Evolutionary conservation across 495 filamentous ascomycete genomes (phyloP).

Genomic region (Pyrenopolyporus hunteri): DNA sequence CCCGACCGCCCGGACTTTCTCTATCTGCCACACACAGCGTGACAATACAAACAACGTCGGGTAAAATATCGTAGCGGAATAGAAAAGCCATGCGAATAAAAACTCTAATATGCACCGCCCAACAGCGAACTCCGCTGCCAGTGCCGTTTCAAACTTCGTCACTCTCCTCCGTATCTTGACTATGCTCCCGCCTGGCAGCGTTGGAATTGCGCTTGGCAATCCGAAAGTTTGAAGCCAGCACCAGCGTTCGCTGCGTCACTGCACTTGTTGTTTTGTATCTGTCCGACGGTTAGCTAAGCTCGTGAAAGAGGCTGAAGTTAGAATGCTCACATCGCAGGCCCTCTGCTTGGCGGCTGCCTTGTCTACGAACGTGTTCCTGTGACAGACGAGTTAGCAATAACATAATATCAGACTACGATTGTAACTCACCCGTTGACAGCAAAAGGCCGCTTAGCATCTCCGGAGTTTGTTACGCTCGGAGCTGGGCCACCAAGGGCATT

Average conservation of each 20-base stretch:
- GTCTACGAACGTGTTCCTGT: slow-evolving; percentile 54
- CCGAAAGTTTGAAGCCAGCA: slow-evolving; percentile 41
- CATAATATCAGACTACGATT: not conserved
- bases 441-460: slow-evolving; percentile 54
- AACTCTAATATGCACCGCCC: slow-evolving; percentile 18
- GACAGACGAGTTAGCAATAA: slow-evolving; percentile 14
- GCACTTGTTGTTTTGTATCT: slow-evolving; percentile 60
- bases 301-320: not conserved
- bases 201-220: slow-evolving; percentile 53
- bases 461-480: slow-evolving; percentile 47
- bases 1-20: slow-evolving; percentile 29
- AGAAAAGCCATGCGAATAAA: slow-evolving; percentile 34
- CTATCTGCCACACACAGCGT: slow-evolving; percentile 39
- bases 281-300: slow-evolving; percentile 27
- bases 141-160: slow-evolving; percentile 18
- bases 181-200: slow-evolving; percentile 26
- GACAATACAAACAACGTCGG: slow-evolving; percentile 24
- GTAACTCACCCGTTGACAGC: slow-evolving; percentile 48
- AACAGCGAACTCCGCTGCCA: not conserved
- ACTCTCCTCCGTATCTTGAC: slow-evolving; percentile 9
- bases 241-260: slow-evolving; percentile 53
- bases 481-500: slow-evolving; percentile 45
- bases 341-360: slow-evolving; percentile 49
- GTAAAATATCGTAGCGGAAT: slow-evolving; percentile 3
- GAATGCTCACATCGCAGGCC: slow-evolving; percentile 32